phyloP scores from a whole-genome alignment of 192 early-diverging fungal species.

The Dissophora globulifera region DNA sequence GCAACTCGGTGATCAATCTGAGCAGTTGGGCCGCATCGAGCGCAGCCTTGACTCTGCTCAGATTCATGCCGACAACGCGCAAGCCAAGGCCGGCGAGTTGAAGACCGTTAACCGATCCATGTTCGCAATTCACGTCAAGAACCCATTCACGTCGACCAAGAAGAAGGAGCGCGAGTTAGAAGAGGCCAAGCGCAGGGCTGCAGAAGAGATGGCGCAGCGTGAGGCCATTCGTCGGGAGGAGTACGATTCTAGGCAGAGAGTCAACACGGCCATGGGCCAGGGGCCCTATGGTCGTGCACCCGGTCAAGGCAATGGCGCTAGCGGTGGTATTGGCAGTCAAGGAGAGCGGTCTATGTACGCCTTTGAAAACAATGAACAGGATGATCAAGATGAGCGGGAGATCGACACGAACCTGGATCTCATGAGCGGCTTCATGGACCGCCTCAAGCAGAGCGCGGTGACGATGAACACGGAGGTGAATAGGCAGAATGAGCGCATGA shows the following conservation, averaged over 20 bases:
- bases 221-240: slow-evolving; percentile 66
- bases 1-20: slow-evolving; percentile 73
- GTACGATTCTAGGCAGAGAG: slow-evolving; percentile 67
- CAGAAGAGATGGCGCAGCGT: slow-evolving; percentile 59
- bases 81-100: slow-evolving; percentile 63
- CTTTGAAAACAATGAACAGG: slow-evolving; percentile 75
- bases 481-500: slow-evolving; percentile 68
- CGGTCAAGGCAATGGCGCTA: slow-evolving; percentile 29
- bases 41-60: slow-evolving; percentile 73
- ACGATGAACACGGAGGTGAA: slow-evolving; percentile 69
- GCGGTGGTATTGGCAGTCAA: slow-evolving; percentile 58
- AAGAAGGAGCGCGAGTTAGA: slow-evolving; percentile 68
- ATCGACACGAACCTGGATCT: slow-evolving; percentile 75
- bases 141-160: slow-evolving; percentile 74
- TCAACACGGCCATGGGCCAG: slow-evolving; percentile 58
- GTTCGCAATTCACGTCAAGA: slow-evolving; percentile 73
- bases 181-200: slow-evolving; percentile 59
- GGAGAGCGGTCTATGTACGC: slow-evolving; percentile 65
- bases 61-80: slow-evolving; percentile 65
- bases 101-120: slow-evolving; percentile 80
- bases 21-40: slow-evolving; percentile 62
- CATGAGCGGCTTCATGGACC: slow-evolving; percentile 59
- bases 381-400: slow-evolving; percentile 72
- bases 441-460: slow-evolving; percentile 69
- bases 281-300: slow-evolving; percentile 41